Evolutionary conservation across 805 yeast genomes (phyloP).

Genomic region (Myxozyma kluyveri): DNA sequence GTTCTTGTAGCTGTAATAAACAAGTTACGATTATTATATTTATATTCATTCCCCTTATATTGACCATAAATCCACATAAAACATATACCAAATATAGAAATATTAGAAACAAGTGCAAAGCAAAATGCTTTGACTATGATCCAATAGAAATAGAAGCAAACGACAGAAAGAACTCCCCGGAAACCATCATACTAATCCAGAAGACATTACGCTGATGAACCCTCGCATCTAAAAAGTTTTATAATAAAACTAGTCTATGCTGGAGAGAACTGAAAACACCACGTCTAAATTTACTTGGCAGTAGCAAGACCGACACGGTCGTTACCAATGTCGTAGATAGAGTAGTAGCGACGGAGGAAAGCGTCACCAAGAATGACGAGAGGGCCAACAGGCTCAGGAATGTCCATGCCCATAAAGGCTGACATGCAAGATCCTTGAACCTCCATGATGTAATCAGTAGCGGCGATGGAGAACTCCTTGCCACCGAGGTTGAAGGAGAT

Average conservation of each 20-base stretch:
- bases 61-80: no score
- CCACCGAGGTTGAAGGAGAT: constrained; percentile 88
- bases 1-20: no score
- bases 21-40: no score
- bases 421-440: constrained; percentile 94
- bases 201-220: not conserved
- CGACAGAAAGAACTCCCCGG: not conserved
- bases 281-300: constrained; percentile 47
- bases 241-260: not conserved
- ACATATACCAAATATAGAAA: not conserved
- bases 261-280: not conserved
- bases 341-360: constrained; percentile 91
- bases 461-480: constrained; percentile 81
- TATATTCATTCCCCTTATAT: no score
- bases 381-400: constrained; percentile 96
- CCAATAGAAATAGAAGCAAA: not conserved
- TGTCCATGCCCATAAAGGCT: constrained; percentile 94
- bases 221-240: not conserved
- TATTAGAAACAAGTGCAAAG: not conserved
- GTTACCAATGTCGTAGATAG: constrained; percentile 85
- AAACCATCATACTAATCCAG: not conserved
- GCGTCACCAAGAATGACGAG: constrained; percentile 96
- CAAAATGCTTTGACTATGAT: no score
- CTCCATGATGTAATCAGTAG: constrained; percentile 92
- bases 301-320: constrained; percentile 93